phyloP scores from a whole-genome alignment of 2,329 filamentous ascomycete genomes.

The Fusarium sp. region DNA sequence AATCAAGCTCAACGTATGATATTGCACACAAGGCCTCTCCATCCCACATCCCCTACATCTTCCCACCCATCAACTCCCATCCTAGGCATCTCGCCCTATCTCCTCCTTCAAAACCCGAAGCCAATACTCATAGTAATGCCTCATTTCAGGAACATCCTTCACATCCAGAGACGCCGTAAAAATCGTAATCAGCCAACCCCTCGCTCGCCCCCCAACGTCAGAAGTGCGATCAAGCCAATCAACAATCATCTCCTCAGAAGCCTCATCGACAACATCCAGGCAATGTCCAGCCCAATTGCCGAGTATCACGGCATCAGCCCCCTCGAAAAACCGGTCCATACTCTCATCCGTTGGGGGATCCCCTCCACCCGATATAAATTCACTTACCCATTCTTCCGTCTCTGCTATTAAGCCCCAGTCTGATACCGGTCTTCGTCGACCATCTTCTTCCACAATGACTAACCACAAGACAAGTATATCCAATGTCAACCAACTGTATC shows the following conservation, averaged over 20 bases:
- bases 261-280: neutral
- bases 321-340: neutral
- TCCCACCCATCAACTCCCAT: neutral
- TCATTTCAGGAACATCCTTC: neutral
- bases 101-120: neutral
- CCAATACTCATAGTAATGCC: neutral
- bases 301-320: neutral
- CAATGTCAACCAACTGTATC: neutral
- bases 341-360: neutral
- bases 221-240: neutral
- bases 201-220: neutral
- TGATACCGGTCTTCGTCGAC: neutral
- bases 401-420: neutral
- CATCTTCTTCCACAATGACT: neutral
- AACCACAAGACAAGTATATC: slow-evolving; percentile 1
- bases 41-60: neutral
- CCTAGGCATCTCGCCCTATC: neutral
- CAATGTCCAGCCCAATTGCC: neutral
- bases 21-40: neutral
- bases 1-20: too few relatives aligned
- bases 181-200: neutral
- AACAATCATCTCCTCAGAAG: neutral
- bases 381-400: neutral
- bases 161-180: neutral
- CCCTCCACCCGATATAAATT: neutral